Conservation (phyloP, 768 basidiomycete species). For the Dendrothele bispora region DNA sequence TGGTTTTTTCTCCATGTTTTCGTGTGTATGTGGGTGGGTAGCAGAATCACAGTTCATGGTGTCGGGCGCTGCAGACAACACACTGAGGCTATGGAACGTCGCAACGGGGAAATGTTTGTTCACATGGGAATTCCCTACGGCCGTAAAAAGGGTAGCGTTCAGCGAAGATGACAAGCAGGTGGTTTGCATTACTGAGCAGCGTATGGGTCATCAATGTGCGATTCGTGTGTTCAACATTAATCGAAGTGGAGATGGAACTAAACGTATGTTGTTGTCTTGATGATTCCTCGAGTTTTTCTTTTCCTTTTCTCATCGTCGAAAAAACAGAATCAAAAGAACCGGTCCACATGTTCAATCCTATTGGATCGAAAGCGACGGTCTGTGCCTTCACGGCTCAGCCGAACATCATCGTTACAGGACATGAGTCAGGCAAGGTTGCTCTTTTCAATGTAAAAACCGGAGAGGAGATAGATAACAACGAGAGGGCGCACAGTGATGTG, state of each 20-base stretch:
- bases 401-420: constrained; percentile 85
- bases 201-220: constrained; percentile 90
- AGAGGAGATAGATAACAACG: constrained; percentile 80
- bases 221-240: constrained; percentile 90
- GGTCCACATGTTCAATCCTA: constrained; percentile 75
- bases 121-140: constrained; percentile 97
- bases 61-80: constrained; percentile 93
- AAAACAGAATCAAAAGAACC: constrained; percentile 74
- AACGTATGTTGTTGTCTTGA: constrained; percentile 57
- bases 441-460: constrained; percentile 88
- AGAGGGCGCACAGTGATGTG: constrained; percentile 82
- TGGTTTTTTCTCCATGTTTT: too few relatives aligned
- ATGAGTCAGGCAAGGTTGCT: constrained; percentile 94
- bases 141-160: constrained; percentile 94
- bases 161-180: constrained; percentile 81
- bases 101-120: constrained; percentile 88
- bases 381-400: constrained; percentile 85
- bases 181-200: constrained; percentile 95
- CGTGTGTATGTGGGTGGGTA: too few relatives aligned
- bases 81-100: constrained; percentile 87
- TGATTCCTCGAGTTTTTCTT: background rate
- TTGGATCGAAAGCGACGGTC: constrained; percentile 96
- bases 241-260: constrained; percentile 74
- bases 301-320: constrained; percentile 2
- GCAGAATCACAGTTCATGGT: constrained; percentile 85